A percentile compares a stretch with the other conserved stretches of the same genome.
These are phyloP conservation scores for Cynanchum wilfordii DNA, from an alignment of 257 asterid species.

Conservation along the genomic window DNA sequence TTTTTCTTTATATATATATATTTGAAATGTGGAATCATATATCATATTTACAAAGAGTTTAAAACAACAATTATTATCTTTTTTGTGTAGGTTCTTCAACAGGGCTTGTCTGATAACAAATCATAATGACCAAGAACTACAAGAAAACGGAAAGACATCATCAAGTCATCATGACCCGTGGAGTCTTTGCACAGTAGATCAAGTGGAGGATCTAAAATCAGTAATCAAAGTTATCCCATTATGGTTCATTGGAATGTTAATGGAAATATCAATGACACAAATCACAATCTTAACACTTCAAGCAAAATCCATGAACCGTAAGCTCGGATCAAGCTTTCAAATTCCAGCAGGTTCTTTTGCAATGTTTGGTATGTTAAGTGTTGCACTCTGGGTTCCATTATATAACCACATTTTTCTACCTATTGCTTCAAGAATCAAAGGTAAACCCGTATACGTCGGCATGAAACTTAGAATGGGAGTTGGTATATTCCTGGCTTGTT, in stretches of 20 bases:
- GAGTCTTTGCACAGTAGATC: constrained; percentile 66
- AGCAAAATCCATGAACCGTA: constrained; percentile 61
- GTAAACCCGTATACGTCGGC: constrained; percentile 31
- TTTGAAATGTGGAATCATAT: no score
- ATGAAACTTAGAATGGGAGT: constrained; percentile 54
- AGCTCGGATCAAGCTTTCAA: constrained; percentile 35
- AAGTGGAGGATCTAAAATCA: constrained; percentile 70
- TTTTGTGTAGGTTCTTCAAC: constrained; percentile 52
- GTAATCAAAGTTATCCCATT: constrained; percentile 53
- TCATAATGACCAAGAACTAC: constrained; percentile 29
- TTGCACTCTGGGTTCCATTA: constrained; percentile 47
- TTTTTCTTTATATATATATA: no score
- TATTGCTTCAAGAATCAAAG: constrained; percentile 44
- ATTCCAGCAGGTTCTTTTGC: constrained; percentile 76
- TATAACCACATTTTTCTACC: constrained; percentile 56
- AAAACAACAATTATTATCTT: not conserved
- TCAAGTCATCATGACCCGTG: constrained; percentile 40
- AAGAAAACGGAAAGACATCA: constrained; percentile 24
- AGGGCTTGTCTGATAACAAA: constrained; percentile 60
- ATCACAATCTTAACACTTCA: constrained; percentile 57
- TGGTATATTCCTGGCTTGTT: constrained; percentile 54
- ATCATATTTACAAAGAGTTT: no score
- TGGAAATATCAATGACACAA: constrained; percentile 37
- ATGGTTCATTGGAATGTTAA: constrained; percentile 67
- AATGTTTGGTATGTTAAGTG: constrained; percentile 33